Evolutionary conservation across 129 eudicot species (phyloP).

Genomic region (Smallanthus sonchifolius): DNA sequence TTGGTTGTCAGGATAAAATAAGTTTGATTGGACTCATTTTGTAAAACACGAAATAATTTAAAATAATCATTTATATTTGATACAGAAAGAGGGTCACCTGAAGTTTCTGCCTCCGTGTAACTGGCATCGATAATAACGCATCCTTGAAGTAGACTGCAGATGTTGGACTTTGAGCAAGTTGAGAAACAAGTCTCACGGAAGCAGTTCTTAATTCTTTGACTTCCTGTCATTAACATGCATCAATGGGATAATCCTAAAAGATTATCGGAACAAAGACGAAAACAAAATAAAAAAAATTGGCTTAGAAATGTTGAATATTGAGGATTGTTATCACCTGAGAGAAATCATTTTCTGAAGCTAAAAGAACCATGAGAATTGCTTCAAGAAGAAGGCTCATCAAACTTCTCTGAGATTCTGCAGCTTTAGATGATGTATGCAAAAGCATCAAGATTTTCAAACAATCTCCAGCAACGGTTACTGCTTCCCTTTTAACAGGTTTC

Average conservation of each 20-base stretch:
- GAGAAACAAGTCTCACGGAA: constrained; percentile 71
- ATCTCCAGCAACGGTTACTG: constrained; percentile 67
- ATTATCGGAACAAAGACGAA: not conserved
- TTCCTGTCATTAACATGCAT: constrained; percentile 48
- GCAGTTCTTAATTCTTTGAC: constrained; percentile 54
- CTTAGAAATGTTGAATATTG: not conserved
- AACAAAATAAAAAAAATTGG: not conserved
- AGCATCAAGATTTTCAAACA: constrained; percentile 79
- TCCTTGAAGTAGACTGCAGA: constrained; percentile 71
- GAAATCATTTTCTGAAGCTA: constrained; percentile 45
- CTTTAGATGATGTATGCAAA: constrained; percentile 66
- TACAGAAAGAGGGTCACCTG: constrained; percentile 52
- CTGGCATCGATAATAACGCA: constrained; percentile 74
- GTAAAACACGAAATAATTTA: not conserved
- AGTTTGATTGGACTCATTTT: not conserved
- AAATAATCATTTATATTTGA: not conserved
- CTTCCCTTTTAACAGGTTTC: constrained; percentile 67
- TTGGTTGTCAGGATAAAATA: constrained; percentile 9
- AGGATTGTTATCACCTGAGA: constrained; percentile 49
- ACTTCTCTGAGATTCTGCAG: constrained; percentile 59
- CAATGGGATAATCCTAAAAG: not conserved
- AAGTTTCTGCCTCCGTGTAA: constrained; percentile 61
- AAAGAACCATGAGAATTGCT: constrained; percentile 66
- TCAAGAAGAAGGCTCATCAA: constrained; percentile 71
- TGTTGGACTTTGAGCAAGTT: constrained; percentile 77